Evolutionary conservation across 148 eudicot genomes (phyloP).

Genomic region (Spergularia bocconei): DNA sequence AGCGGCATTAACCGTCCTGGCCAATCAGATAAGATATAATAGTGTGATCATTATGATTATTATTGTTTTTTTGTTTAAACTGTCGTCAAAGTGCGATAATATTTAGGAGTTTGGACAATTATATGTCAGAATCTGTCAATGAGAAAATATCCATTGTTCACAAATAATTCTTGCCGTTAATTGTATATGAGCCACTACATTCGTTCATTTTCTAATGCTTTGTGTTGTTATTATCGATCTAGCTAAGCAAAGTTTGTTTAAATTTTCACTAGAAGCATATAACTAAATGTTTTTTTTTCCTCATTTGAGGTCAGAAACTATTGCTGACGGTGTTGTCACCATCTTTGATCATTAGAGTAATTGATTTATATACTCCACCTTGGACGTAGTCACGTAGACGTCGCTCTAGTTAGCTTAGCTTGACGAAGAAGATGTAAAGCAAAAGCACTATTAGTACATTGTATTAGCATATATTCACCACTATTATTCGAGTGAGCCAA

Average conservation of each 20-base stretch:
- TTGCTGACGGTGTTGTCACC: neutral
- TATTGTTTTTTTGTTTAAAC: too few species aligned
- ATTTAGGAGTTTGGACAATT: too few species aligned
- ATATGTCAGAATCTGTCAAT: neutral
- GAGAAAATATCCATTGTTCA: neutral
- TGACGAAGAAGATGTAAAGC: conserved; percentile 3
- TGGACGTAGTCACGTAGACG: conserved; percentile 1
- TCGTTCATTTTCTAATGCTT: neutral
- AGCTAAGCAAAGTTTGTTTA: neutral
- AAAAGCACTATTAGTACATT: neutral
- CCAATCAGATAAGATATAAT: conserved; percentile 6
- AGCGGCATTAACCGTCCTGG: neutral
- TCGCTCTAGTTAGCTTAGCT: neutral
- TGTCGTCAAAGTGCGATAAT: too few species aligned
- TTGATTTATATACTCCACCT: neutral
- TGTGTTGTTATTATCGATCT: neutral
- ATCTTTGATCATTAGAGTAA: neutral
- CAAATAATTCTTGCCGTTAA: neutral
- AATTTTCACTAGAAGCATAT: neutral
- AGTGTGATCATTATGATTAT: neutral
- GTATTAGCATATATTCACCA: conserved; percentile 7
- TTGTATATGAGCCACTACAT: neutral
- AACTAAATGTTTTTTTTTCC: too few species aligned
- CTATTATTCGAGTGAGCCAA: neutral
- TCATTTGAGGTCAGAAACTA: too few species aligned